phyloP scores from a whole-genome alignment of 768 basidiomycete species.

The Xerocomus brunneocitrinus region DNA sequence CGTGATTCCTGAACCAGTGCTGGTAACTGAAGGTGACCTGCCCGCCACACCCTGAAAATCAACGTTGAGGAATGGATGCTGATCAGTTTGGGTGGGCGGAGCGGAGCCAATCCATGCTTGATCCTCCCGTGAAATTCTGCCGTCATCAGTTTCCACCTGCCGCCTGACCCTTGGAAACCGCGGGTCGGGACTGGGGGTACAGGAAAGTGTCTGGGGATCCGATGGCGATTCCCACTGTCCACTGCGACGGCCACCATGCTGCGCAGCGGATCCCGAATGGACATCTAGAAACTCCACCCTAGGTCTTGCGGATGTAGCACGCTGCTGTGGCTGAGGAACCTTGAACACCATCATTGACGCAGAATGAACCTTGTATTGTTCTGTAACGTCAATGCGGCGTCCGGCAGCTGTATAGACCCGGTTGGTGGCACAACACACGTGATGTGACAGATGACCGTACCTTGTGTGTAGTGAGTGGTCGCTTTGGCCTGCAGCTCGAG shows the following conservation, averaged over 20 bases:
- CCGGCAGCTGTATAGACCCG: conserved; percentile 47
- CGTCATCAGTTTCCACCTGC: not conserved
- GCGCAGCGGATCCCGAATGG: not conserved
- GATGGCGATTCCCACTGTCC: not conserved
- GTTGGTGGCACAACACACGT: not conserved
- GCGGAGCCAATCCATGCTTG: conserved; percentile 15
- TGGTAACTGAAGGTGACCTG: conserved; percentile 9
- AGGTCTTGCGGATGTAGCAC: conserved; percentile 15
- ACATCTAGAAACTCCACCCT: conserved; percentile 11
- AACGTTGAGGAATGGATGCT: not conserved
- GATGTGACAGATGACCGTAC: conserved; percentile 37
- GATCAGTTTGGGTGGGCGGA: conserved; percentile 22
- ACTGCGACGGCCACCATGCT: not conserved
- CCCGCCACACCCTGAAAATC: not conserved
- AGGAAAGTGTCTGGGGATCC: not conserved
- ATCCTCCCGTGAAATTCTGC: not conserved
- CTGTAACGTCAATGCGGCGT: conserved; percentile 68
- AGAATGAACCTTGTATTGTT: conserved; percentile 72
- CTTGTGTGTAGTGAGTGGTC: conserved; percentile 80
- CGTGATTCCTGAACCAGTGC: conserved; percentile 5
- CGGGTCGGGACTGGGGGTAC: conserved; percentile 13
- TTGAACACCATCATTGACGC: conserved; percentile 70
- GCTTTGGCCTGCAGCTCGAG: conserved; percentile 72
- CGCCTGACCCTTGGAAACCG: conserved; percentile 4
- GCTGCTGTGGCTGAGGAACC: conserved; percentile 31